A percentile compares a stretch with the other conserved stretches of the same genome.
These are phyloP conservation scores for Platanthera zijinensis DNA, from an alignment of 106 monocot species.

Conservation along the genomic window DNA sequence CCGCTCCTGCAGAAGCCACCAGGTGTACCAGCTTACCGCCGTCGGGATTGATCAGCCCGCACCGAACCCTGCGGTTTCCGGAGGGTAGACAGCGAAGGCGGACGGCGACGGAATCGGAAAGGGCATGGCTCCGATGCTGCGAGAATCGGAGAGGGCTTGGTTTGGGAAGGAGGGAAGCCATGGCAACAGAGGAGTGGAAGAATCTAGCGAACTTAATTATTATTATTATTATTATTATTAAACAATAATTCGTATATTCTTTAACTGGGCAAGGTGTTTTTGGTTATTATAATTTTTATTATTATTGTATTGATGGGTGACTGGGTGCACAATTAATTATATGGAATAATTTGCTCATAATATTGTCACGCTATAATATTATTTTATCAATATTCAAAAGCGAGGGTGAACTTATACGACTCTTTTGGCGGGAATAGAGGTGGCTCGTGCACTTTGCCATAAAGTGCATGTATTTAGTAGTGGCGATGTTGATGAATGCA, in stretches of 20 bases:
- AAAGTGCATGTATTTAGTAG: too few relatives aligned
- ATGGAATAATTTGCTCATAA: too few relatives aligned
- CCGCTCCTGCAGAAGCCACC: constrained; percentile 38
- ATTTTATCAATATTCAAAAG: too few relatives aligned
- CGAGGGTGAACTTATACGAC: too few relatives aligned
- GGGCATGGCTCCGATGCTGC: background rate
- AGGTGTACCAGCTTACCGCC: constrained; percentile 80
- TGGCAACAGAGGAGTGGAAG: background rate
- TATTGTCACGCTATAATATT: too few relatives aligned
- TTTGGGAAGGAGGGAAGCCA: background rate
- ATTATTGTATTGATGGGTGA: too few relatives aligned
- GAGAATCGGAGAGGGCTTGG: background rate
- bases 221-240: background rate
- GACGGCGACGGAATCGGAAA: background rate
- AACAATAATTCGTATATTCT: background rate
- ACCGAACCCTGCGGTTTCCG: background rate
- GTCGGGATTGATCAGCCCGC: constrained; percentile 76
- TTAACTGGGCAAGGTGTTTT: background rate
- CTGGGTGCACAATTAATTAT: too few relatives aligned
- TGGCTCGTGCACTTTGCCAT: too few relatives aligned
- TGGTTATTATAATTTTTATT: too few relatives aligned
- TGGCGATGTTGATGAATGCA: too few relatives aligned
- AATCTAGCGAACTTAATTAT: background rate
- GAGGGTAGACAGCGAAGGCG: background rate
- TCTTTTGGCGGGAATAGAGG: too few relatives aligned